Evolutionary conservation across 192 early-diverging fungal species (phyloP).

Genomic region (Chytriomyces hyalinus): DNA sequence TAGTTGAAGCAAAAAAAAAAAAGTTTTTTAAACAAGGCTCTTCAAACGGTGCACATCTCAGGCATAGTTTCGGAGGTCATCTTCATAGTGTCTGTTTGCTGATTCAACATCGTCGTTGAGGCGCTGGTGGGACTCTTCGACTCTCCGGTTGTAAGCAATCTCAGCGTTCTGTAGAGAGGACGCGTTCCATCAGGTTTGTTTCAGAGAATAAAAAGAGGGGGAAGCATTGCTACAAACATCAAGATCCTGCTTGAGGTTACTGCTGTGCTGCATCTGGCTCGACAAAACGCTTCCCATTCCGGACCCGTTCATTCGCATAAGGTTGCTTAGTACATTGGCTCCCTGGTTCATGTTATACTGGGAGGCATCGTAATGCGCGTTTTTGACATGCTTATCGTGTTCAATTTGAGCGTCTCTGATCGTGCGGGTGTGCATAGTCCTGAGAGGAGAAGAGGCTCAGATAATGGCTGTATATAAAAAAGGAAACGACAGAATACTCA

Average conservation of each 20-base stretch:
- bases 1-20: no score
- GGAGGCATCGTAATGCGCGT: conserved; percentile 31
- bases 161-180: conserved; percentile 15
- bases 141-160: conserved; percentile 38
- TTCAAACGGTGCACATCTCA: background rate
- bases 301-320: background rate
- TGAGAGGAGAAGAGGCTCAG: background rate
- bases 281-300: background rate
- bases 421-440: conserved; percentile 32
- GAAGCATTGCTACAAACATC: conserved; percentile 4
- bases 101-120: conserved; percentile 42
- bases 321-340: background rate
- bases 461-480: background rate
- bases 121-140: conserved; percentile 36
- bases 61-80: conserved; percentile 17
- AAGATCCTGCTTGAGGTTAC: conserved; percentile 13
- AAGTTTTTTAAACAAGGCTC: no score
- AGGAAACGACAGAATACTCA: conserved; percentile 2
- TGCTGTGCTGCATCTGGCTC: background rate
- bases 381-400: conserved; percentile 29
- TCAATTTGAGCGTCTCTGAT: conserved; percentile 41
- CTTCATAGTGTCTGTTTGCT: conserved; percentile 41
- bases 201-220: background rate
- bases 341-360: conserved; percentile 2
- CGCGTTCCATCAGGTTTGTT: background rate